Conservation (phyloP, 345 rosid species). For the Mangifera indica region DNA sequence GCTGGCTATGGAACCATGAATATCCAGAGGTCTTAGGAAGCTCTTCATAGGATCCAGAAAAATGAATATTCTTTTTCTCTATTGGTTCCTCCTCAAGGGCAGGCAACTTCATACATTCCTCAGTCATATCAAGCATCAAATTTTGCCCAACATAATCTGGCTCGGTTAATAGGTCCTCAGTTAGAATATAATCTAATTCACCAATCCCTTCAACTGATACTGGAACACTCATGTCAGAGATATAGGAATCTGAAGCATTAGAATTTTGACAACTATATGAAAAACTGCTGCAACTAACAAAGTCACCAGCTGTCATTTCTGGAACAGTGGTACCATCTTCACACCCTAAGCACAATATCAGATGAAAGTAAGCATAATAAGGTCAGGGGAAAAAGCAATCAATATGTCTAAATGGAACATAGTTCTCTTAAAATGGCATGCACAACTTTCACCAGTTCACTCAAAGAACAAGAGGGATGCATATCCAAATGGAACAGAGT, state of each 20-base stretch:
- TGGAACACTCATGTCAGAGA: slow-evolving; percentile 52
- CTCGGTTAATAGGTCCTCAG: slow-evolving; percentile 18
- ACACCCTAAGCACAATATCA: slow-evolving; percentile 30
- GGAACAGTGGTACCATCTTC: slow-evolving; percentile 26
- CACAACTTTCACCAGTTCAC: neutral
- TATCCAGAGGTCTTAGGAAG: slow-evolving; percentile 36
- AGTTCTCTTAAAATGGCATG: neutral
- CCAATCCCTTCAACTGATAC: slow-evolving; percentile 43
- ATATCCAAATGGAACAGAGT: neutral
- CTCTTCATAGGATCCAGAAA: slow-evolving; percentile 45
- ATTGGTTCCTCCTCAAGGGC: slow-evolving; percentile 63
- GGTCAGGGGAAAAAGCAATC: neutral
- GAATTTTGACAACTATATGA: slow-evolving; percentile 43
- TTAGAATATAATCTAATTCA: slow-evolving; percentile 30
- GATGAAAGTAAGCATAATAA: neutral
- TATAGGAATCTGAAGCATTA: slow-evolving; percentile 47
- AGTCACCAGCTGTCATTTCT: slow-evolving; percentile 33
- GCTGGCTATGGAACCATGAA: slow-evolving; percentile 48
- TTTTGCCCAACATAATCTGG: slow-evolving; percentile 47
- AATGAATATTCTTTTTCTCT: slow-evolving; percentile 42
- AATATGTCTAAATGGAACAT: neutral
- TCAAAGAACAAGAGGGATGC: neutral
- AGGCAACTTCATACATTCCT: slow-evolving; percentile 74
- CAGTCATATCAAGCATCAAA: slow-evolving; percentile 54
- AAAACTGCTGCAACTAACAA: slow-evolving; percentile 32